Evolutionary conservation across 2,329 filamentous ascomycete species (phyloP), one percentile per base, ranked within the genome.

Genomic region (Monilinia fructigena): DNA sequence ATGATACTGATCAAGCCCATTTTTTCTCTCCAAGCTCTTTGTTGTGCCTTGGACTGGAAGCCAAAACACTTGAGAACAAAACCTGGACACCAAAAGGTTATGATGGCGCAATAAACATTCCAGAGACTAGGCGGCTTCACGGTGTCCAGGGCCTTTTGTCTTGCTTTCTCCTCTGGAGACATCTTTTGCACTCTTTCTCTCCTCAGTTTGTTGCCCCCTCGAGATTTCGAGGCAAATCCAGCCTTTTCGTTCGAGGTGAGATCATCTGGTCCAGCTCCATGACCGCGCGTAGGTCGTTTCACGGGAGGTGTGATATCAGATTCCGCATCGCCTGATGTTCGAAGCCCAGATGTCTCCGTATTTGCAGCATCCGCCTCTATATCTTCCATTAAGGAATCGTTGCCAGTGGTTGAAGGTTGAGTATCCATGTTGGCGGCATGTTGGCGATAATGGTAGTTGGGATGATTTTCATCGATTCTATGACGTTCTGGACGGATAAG

Each of bases 1-100:
- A 99, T 99, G 75, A 99, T 88, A 79, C 93, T 97, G 80, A 97
- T 91, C 67, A 99, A 81, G 2, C 95, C 95, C 83, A 99, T 96
- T 83, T 99, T 99, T 77, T 99, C 95, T 71, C 95, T 87, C 95
- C 95, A 99, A 2, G 95, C 95, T 74, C 92, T 86, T 76, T 93
- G 90, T 78, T 98, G 92, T 20, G 89, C 92, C 78, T 91, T 95
- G 55, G 91, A 85, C 10, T 88, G 87, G 82, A 91, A 96, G 50
- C 93, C 93, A 74, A 93, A 95, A 78, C 92, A 96, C 71, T 85
- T 86, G 65, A 99, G 82, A 38, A 97, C 79, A 69, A 94, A 90
- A 76, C 93, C 89, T 0, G 95, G 95, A 67, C 87, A 90, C 93
- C 95, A 98, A 75, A 98, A 97, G 0, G 95, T 99, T 71, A 99